A percentile compares a stretch with the other conserved stretches of the same genome.
Conservation (phyloP, 1,284 basidiomycete genomes). For the Tylopilus sp. region DNA sequence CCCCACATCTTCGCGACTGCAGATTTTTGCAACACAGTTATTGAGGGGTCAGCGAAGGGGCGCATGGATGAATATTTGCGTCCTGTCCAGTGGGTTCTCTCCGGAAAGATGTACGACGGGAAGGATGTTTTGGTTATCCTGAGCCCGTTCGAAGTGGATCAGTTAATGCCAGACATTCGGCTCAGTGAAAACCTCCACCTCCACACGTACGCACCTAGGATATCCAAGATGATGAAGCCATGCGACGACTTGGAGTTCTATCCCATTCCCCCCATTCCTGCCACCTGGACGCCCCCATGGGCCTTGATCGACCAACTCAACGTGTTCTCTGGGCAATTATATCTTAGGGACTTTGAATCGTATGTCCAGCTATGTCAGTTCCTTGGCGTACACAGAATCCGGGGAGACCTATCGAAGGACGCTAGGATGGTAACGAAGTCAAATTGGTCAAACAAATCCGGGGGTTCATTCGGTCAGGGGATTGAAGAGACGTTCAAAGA, state of each 20-base stretch:
- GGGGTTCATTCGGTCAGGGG: no score
- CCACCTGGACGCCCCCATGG: constrained; percentile 2
- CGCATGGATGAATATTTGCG: constrained; percentile 45
- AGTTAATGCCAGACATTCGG: constrained; percentile 50
- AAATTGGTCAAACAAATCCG: no score
- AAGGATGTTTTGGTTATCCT: constrained; percentile 44
- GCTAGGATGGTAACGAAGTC: no score
- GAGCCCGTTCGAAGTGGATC: constrained; percentile 57
- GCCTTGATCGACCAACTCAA: constrained; percentile 23
- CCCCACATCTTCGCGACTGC: constrained; percentile 31
- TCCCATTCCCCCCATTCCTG: constrained; percentile 37
- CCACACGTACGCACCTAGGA: constrained; percentile 54
- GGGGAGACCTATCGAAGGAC: no score
- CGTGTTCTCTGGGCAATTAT: constrained; percentile 37
- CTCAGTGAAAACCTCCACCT: constrained; percentile 46
- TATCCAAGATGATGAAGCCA: constrained; percentile 45
- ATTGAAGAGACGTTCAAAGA: no score
- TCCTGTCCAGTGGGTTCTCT: constrained; percentile 56
- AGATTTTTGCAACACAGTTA: constrained; percentile 32
- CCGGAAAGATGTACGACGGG: constrained; percentile 11
- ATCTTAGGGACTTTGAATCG: background rate
- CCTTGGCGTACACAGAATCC: background rate
- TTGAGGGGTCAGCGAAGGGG: no score
- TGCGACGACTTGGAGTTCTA: constrained; percentile 51
- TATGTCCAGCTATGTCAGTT: background rate